phyloP scores from a whole-genome alignment of 176 grass and related monocot species.

The Chloris gayana region DNA sequence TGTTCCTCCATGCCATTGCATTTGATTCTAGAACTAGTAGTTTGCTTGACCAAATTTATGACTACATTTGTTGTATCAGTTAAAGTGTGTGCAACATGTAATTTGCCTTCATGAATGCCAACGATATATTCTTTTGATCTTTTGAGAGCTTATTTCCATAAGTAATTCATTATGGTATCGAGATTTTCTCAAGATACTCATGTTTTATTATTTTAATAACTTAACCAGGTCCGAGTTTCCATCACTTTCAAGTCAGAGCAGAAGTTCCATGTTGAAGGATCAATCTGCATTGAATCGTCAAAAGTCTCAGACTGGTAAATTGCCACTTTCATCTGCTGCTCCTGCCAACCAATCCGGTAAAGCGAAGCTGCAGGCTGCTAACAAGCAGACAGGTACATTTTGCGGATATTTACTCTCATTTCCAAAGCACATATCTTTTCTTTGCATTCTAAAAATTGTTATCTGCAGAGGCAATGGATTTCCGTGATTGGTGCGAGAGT shows the following conservation, averaged over 20 bases:
- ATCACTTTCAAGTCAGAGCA: constrained; percentile 55
- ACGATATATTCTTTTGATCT: neutral
- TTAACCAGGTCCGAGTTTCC: constrained; percentile 75
- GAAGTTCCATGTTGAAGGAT: constrained; percentile 52
- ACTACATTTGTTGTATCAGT: neutral
- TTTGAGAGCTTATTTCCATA: neutral
- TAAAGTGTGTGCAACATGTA: neutral
- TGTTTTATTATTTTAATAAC: constrained; percentile 35
- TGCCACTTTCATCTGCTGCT: constrained; percentile 44
- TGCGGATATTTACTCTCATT: constrained; percentile 15
- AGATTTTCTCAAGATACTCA: constrained; percentile 16
- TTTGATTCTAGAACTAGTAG: constrained; percentile 21
- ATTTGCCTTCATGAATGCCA: neutral
- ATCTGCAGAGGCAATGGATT: constrained; percentile 90
- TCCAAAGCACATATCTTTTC: constrained; percentile 8
- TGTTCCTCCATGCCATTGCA: neutral
- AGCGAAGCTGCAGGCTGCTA: constrained; percentile 57
- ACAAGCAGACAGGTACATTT: constrained; percentile 70
- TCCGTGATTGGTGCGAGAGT: constrained; percentile 78
- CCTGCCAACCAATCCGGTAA: constrained; percentile 46
- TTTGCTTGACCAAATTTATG: neutral
- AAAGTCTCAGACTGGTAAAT: constrained; percentile 54
- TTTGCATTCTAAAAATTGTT: constrained; percentile 38
- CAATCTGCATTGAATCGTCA: constrained; percentile 57
- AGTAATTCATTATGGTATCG: neutral